Percentiles rank a stretch among this genome's conserved stretches.
These are phyloP conservation scores for Microcyclospora tardicrescens DNA, from an alignment of 2,329 filamentous ascomycete genomes.

Conservation along the genomic window DNA sequence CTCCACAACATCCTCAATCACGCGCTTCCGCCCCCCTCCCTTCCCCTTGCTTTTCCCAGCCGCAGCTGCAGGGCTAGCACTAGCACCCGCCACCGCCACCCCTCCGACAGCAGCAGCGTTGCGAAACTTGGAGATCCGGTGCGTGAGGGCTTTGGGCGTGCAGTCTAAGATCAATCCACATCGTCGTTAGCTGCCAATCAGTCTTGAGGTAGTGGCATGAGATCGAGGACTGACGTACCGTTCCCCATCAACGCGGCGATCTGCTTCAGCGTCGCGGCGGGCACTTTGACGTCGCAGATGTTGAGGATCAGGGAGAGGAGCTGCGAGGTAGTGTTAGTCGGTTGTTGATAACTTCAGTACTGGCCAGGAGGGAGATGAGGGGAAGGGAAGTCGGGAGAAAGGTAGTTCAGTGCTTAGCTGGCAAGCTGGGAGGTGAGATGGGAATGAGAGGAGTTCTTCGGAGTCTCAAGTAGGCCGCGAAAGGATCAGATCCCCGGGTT, in stretches of 20 bases:
- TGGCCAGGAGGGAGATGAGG: not conserved
- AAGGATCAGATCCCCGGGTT: too few species aligned
- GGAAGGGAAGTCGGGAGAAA: not conserved
- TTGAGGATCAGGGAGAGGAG: slow-evolving; percentile 18
- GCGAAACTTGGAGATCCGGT: slow-evolving; percentile 17
- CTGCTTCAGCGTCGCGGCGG: slow-evolving; percentile 8
- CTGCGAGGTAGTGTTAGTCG: slow-evolving; percentile 5
- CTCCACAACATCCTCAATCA: slow-evolving; percentile 3
- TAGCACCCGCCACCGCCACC: not conserved
- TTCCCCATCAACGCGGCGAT: slow-evolving; percentile 18
- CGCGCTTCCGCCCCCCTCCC: slow-evolving; percentile 3
- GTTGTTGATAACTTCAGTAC: not conserved
- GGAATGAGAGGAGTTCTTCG: too few species aligned
- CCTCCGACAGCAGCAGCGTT: slow-evolving; percentile 4
- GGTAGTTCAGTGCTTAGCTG: too few species aligned
- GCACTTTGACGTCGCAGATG: slow-evolving; percentile 19
- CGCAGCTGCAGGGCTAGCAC: not conserved
- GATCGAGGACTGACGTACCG: not conserved
- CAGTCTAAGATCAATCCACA: slow-evolving; percentile 10
- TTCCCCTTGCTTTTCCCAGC: not conserved
- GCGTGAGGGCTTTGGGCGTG: slow-evolving; percentile 21
- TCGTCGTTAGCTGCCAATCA: not conserved
- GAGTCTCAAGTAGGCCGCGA: too few species aligned
- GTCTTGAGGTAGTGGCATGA: not conserved
- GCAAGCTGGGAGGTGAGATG: too few species aligned